A percentile compares a stretch with the other conserved stretches of the same genome.
Evolutionary conservation across 192 early-diverging fungal species (phyloP).

Genomic region (Coemansia sp.): DNA sequence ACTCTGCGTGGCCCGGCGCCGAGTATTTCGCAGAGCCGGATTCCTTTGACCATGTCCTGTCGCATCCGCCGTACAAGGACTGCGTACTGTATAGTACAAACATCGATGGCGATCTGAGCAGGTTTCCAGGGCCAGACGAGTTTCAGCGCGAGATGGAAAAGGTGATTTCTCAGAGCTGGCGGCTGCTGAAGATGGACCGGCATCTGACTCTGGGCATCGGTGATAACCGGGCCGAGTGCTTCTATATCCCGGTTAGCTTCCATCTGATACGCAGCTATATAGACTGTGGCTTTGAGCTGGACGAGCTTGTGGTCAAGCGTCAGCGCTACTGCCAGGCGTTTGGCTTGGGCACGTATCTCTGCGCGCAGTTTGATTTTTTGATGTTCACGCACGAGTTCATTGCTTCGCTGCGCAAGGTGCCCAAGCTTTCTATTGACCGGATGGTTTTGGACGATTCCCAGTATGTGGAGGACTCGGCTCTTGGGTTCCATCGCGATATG

Average conservation of each 20-base stretch:
- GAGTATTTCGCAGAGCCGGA: conserved; percentile 69
- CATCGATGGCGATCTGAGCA: conserved; percentile 81
- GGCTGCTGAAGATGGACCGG: conserved; percentile 71
- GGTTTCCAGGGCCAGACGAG: conserved; percentile 73
- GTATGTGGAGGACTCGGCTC: conserved; percentile 11
- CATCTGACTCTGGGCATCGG: conserved; percentile 89
- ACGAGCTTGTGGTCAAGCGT: conserved; percentile 86
- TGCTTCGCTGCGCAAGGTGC: conserved; percentile 75
- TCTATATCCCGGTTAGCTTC: conserved; percentile 85
- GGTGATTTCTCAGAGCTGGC: conserved; percentile 70
- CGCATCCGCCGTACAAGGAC: conserved; percentile 95
- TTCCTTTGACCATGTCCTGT: conserved; percentile 84
- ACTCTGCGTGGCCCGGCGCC: conserved; percentile 49
- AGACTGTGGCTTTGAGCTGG: conserved; percentile 81
- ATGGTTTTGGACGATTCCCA: conserved; percentile 48
- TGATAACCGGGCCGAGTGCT: conserved; percentile 89
- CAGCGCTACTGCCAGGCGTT: conserved; percentile 87
- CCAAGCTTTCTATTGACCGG: conserved; percentile 52
- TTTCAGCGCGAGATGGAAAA: conserved; percentile 76
- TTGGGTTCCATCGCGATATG: conserved; percentile 14
- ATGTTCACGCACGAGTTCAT: conserved; percentile 95
- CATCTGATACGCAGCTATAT: conserved; percentile 82
- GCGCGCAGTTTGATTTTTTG: conserved; percentile 87
- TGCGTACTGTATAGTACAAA: conserved; percentile 84
- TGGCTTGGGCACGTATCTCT: conserved; percentile 85